Evolutionary conservation across 2,329 filamentous ascomycete genomes (phyloP).

Genomic region (Ramichloridium luteum): DNA sequence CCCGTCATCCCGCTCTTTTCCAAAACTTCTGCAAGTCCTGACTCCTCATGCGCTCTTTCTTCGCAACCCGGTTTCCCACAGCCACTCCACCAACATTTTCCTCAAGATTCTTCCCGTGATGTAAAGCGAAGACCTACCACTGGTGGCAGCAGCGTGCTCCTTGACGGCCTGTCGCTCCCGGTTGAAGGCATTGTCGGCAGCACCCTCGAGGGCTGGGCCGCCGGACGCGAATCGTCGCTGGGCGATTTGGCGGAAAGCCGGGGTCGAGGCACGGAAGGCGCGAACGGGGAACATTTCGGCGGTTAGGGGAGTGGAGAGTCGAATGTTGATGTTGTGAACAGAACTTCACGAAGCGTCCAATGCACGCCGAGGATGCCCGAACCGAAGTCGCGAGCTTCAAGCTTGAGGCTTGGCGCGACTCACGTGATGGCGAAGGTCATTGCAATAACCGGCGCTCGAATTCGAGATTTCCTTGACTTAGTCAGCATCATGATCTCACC

Average conservation of each 20-base stretch:
- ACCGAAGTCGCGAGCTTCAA: too few species aligned
- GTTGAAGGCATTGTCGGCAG: constrained; percentile 81
- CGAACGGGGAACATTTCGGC: constrained; percentile 19
- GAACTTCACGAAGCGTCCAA: too few species aligned
- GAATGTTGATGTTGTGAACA: neutral
- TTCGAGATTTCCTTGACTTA: too few species aligned
- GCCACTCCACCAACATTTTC: neutral
- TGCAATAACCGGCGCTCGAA: too few species aligned
- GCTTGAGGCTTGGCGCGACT: neutral
- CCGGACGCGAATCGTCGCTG: constrained; percentile 14
- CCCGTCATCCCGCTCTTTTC: too few species aligned
- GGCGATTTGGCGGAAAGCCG: constrained; percentile 19
- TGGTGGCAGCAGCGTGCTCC: constrained; percentile 74
- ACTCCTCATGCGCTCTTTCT: too few species aligned
- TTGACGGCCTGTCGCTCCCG: constrained; percentile 82
- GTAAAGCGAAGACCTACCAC: constrained; percentile 64
- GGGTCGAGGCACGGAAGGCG: constrained; percentile 13
- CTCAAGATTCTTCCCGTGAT: neutral
- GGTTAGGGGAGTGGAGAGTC: constrained; percentile 6
- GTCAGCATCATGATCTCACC: too few species aligned
- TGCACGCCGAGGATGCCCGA: too few species aligned
- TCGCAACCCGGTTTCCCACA: too few species aligned
- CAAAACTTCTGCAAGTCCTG: too few species aligned
- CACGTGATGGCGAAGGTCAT: constrained; percentile 1
- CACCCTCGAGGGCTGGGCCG: constrained; percentile 36